Base-by-base conservation (phyloP, 768 basidiomycete genomes). In the Coprinellus micaceus region DNA sequence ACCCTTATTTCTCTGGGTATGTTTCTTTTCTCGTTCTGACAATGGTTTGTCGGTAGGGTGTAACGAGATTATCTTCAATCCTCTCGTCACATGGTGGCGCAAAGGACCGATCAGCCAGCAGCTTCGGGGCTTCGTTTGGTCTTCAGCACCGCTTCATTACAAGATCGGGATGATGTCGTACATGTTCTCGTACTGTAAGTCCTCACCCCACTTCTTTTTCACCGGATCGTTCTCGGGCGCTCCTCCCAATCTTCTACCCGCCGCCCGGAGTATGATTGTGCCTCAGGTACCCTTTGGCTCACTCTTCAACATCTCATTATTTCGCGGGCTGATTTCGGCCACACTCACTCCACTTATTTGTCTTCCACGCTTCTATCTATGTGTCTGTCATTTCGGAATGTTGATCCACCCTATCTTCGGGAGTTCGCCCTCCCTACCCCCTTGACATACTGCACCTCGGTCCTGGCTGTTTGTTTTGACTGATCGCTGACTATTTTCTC, bases 21-120 rank as follows among this genome's bases (percentile, higher is more conserved):
- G 17, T 17, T 10, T 41, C 5, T 37, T 39, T 29, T 39, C 5
- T 50, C 21, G 40, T 53, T 36, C 3, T 15, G 37, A 33, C 10
- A 48, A 57, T 54, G 26, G 39, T 30, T 33, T 56, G 45, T 46
- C 48, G 33, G 37, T 62, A 77, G 77, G 83, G 1, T 86, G 84
- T 63, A 84, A 83, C 61, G 88, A 89, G 72, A 82, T 95, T 55
- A 82, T 94, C 61, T 93, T 94, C 77, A 88, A 93, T 65, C 94
- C 94, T 0, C 52, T 94, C 51, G 77, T 85, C 52, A 70, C 81
- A 30, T 94, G 91, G 92, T 86, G 83, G 81, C 73, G 74, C 52
- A 68, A 77, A 51, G 92, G 93, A 2, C 93, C 91, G 3, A 86
- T 96, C 70, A 91, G 85, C 59, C 73, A 77, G 54, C 87, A 91